Evolutionary conservation across 108 stramenopile species (phyloP), one percentile per base, ranked within the genome.

Genomic region (Fragilaria crotonensis): DNA sequence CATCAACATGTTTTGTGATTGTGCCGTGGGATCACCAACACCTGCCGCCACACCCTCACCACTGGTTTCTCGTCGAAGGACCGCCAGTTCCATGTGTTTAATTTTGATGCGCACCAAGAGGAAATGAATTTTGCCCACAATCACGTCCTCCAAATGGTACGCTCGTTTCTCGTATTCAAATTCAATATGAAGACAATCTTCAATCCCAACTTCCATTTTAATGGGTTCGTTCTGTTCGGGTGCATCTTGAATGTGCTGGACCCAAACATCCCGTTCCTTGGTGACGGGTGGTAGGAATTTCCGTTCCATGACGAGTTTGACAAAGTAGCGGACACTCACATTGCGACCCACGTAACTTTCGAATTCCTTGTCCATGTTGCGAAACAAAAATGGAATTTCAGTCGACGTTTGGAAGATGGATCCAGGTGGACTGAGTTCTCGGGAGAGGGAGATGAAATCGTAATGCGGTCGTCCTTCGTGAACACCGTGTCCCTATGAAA

Each of bases 151-250:
- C 55, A 97, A 76, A 73, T 97, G 94, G 72, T 96, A 98, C 23
- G 72, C 67, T 23, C 77, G 63, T 29, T 83, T 89, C 54, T 97
- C 91, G 76, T 97, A 99, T 70, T 98, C 95, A 66, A 99, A 99
- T 82, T 99, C 98, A 66, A 99, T 98, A 68, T 99, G 98, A 31
- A 99, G 81, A 71, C 96, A 99, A 56, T 99, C 98, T 68, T 99
- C 98, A 62, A 99, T 99, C 14, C 98, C 98, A 31, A 99, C 98
- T 72, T 99, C 98, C 97, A 98, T 97, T 73, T 97, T 98, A 60
- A 98, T 94, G 29, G 91, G 64, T 57, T 86, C 79, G 55, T 86
- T 80, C 28, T 83, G 68, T 26, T 62, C 58, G 4, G 93, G 96
- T 63, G 89, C 80, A n/a, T 67, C 56, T 14, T 80, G 69, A 30